Evolutionary conservation across 768 basidiomycete species (phyloP).

Genomic region (Serendipita vermifera): DNA sequence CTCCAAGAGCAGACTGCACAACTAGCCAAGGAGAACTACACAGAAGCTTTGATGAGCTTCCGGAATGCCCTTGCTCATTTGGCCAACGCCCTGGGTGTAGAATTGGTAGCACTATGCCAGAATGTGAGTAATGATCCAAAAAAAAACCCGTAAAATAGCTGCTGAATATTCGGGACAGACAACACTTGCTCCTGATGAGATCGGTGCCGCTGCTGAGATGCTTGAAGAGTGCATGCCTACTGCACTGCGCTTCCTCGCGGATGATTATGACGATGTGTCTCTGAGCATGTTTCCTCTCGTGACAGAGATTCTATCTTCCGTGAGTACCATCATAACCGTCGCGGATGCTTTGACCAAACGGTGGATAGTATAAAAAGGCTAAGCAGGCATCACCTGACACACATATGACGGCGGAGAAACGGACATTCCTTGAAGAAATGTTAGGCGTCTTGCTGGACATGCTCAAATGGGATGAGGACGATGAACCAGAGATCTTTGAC

Average conservation of each 20-base stretch:
- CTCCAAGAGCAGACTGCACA: slow-evolving; percentile 63
- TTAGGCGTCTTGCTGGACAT: slow-evolving; percentile 71
- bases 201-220: slow-evolving; percentile 46
- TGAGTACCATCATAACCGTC: neutral
- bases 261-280: slow-evolving; percentile 80
- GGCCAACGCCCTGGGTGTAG: slow-evolving; percentile 67
- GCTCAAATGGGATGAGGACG: slow-evolving; percentile 80
- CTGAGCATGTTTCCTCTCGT: slow-evolving; percentile 74
- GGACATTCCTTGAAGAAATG: slow-evolving; percentile 64
- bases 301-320: slow-evolving; percentile 36
- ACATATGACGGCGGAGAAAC: slow-evolving; percentile 49
- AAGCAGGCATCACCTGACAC: slow-evolving; percentile 36
- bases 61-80: slow-evolving; percentile 79
- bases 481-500: slow-evolving; percentile 57
- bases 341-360: neutral
- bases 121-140: slow-evolving; percentile 37
- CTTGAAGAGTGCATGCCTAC: slow-evolving; percentile 62
- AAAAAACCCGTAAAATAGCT: slow-evolving; percentile 4
- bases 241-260: slow-evolving; percentile 78
- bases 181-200: slow-evolving; percentile 34
- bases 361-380: slow-evolving; percentile 72
- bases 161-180: slow-evolving; percentile 12
- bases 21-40: slow-evolving; percentile 48
- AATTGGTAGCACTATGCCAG: slow-evolving; percentile 67
- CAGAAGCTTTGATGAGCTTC: slow-evolving; percentile 81